Conservation (phyloP, 2,329 filamentous ascomycete species). For the Botrytis aclada region DNA sequence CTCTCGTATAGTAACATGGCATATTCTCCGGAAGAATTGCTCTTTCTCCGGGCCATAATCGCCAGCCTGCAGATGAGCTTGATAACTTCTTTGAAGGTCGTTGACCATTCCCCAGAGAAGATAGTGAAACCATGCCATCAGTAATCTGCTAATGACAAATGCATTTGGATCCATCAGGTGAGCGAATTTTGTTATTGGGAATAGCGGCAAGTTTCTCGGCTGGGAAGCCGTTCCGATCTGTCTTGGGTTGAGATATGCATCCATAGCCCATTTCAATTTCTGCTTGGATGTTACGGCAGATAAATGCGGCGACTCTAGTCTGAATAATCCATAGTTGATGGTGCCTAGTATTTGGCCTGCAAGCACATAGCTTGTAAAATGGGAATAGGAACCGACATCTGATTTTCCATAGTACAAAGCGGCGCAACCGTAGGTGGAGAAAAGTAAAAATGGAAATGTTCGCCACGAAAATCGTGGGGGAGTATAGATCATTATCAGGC, state of each 20-base stretch:
- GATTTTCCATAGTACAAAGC: background rate
- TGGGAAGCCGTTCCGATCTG: background rate
- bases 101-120: background rate
- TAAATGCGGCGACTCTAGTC: background rate
- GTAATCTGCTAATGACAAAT: background rate
- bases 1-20: background rate
- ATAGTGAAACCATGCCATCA: slow-evolving; percentile 13
- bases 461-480: background rate
- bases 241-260: background rate
- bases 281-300: background rate
- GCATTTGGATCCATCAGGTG: background rate
- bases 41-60: slow-evolving; percentile 4
- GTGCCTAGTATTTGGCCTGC: background rate
- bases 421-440: background rate
- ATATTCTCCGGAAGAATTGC: slow-evolving; percentile 4
- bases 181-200: slow-evolving; percentile 1
- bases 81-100: background rate
- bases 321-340: background rate
- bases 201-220: background rate
- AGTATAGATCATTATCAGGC: background rate
- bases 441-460: background rate
- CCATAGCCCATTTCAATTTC: background rate
- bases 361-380: background rate
- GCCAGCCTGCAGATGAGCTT: background rate
- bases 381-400: background rate